Evolutionary conservation across 1,284 basidiomycete genomes (phyloP).

Genomic region (Pseudozyma thailandica): DNA sequence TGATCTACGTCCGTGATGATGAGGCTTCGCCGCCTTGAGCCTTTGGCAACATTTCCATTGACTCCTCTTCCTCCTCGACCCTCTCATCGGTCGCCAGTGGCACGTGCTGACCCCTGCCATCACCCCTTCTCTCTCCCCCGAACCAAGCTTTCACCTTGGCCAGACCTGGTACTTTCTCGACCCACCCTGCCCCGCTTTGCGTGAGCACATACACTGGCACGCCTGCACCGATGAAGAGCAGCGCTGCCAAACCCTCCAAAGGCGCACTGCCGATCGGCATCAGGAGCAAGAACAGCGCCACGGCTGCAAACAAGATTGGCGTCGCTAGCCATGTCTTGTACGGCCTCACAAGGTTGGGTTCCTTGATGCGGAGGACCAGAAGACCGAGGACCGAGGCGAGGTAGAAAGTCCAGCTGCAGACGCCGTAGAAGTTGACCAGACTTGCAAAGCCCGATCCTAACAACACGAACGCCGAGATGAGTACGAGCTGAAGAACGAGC

Average conservation of each 20-base stretch:
- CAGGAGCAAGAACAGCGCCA: conserved; percentile 88
- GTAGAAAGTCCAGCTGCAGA: conserved; percentile 65
- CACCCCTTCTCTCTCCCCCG: conserved; percentile 1
- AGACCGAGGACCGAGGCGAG: conserved; percentile 76
- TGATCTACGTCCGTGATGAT: too few species aligned
- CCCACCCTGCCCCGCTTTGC: conserved; percentile 28
- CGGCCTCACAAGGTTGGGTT: conserved; percentile 83
- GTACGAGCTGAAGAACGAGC: conserved; percentile 42
- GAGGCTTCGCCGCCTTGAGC: not conserved
- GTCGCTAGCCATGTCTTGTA: conserved; percentile 83
- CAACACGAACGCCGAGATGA: conserved; percentile 72
- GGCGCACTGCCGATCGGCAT: conserved; percentile 97
- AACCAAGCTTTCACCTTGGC: conserved; percentile 3
- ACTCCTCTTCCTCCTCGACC: conserved; percentile 42
- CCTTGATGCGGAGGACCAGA: conserved; percentile 86
- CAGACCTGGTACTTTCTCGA: conserved; percentile 10
- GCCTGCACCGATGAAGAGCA: conserved; percentile 56
- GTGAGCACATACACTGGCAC: conserved; percentile 62
- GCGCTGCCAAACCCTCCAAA: conserved; percentile 72
- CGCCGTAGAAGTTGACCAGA: conserved; percentile 72
- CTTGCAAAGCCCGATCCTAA: conserved; percentile 70
- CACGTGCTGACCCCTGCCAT: conserved; percentile 31
- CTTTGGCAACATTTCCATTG: conserved; percentile 55
- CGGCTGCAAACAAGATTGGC: conserved; percentile 88
- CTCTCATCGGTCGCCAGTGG: conserved; percentile 22